Conservation (phyloP, 2,329 filamentous ascomycete species). For the Aspergillus fructus region DNA sequence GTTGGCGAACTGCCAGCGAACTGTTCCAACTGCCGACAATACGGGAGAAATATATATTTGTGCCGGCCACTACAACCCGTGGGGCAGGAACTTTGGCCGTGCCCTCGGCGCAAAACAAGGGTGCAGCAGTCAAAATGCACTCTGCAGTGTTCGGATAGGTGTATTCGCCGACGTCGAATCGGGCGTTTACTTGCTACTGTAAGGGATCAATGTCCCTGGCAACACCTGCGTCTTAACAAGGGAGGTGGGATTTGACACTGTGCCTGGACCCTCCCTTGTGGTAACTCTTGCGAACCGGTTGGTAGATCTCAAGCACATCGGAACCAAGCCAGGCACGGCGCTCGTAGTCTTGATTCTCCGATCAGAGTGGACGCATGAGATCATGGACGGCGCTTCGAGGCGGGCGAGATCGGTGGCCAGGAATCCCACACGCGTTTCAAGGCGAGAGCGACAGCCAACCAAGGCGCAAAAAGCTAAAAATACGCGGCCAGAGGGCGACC, state of each 20-base stretch:
- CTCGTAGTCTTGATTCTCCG: neutral
- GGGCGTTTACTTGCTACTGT: neutral
- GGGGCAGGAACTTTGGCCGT: neutral
- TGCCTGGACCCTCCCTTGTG: neutral
- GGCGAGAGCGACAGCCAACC: neutral
- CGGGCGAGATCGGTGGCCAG: neutral
- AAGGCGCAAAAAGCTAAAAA: slow-evolving; percentile 2
- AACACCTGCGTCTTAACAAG: neutral
- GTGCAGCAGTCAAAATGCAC: neutral
- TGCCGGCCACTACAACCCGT: neutral
- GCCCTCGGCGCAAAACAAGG: neutral
- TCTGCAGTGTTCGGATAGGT: too few relatives aligned
- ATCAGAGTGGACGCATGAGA: slow-evolving; percentile 3
- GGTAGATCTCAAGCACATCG: slow-evolving; percentile 1
- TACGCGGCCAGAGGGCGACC: neutral
- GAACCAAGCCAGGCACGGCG: slow-evolving; percentile 5
- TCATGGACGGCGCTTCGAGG: neutral
- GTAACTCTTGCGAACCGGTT: neutral
- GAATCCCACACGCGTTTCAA: slow-evolving; percentile 1
- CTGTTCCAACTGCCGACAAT: too few relatives aligned
- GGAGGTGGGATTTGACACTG: neutral
- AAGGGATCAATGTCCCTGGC: neutral
- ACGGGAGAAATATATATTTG: neutral
- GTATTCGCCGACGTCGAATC: too few relatives aligned
- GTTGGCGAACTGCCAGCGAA: too few relatives aligned